Evolutionary conservation across 2,329 filamentous ascomycete genomes (phyloP), one percentile per base, ranked within the genome.

Genomic region (Didymellaceae sp.): DNA sequence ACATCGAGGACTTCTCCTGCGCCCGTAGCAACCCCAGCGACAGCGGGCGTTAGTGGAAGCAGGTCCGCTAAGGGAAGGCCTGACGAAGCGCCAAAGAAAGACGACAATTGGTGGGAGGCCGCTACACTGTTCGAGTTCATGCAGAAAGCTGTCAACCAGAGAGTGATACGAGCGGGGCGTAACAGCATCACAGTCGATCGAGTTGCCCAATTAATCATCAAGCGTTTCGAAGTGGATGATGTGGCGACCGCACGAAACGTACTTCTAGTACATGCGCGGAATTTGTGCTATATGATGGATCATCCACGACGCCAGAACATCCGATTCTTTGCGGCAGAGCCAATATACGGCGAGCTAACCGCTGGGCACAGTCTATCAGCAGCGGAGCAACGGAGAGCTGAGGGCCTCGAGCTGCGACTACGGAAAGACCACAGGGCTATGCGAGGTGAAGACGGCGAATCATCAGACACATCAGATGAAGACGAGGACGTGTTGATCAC

Each of bases 81-180:
- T 6, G 37, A 38, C 8, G 55, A 57, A 41, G 45, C 51, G 44
- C 68, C 68, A 7, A 73, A 67, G 58, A 74, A 74, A 40, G 68
- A 74, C 25, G 58, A 72, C 32, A 74, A 73, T 21, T 75, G 72
- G 72, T 75, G 72, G 70, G 65, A 70, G 45, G 63, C 70, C 7
- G 60, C 69, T 6, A 62, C 65, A 14, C 51, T 75, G 5, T 75
- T 73, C 52, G 72, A 74, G 24, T 72, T 74, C 51, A 73, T 75
- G 62, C 70, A 73, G 38, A 74, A 71, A 39, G 67, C 67, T 16
- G 63, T 73, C 6, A 71, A 70, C 26, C 69, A 71, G 30, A 59
- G 63, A 9, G 59, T 57, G 13, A 35, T 74, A 13, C 60, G 60
- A 33, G 55, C 58, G 16, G 67, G 63, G 1, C 59, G 62, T 24